Percentiles rank a stretch among this genome's conserved stretches.
phyloP scores from a whole-genome alignment of 345 rosid species.

The Bruguiera gymnorhiza region DNA sequence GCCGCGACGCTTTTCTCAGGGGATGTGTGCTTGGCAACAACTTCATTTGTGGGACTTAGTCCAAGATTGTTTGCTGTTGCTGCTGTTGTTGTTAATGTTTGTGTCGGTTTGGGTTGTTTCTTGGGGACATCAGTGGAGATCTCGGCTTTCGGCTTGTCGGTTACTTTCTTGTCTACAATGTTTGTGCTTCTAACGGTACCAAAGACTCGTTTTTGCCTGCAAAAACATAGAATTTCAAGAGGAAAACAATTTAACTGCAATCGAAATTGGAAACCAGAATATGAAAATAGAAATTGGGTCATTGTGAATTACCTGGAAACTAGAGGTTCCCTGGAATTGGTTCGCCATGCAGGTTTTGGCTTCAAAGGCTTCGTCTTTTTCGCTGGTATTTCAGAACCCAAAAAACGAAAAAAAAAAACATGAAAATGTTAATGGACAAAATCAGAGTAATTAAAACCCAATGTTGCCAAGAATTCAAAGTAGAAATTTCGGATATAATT shows the following conservation, averaged over 20 bases:
- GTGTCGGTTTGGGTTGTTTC: not conserved
- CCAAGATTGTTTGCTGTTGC: not conserved
- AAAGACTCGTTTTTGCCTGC: constrained; percentile 23
- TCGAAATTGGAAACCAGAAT: not conserved
- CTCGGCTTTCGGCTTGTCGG: not conserved
- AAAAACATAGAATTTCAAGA: constrained; percentile 3
- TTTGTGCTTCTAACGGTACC: constrained; percentile 13
- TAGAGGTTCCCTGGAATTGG: constrained; percentile 8
- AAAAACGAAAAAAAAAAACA: not conserved
- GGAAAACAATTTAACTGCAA: not conserved
- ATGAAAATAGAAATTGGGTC: not conserved
- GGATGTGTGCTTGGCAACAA: constrained; percentile 14
- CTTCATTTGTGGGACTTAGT: not conserved
- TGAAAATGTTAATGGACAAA: not conserved
- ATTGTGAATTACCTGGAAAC: constrained; percentile 3
- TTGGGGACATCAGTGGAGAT: not conserved
- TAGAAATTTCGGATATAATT: no score
- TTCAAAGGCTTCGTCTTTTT: not conserved
- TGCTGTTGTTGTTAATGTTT: not conserved
- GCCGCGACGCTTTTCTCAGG: not conserved
- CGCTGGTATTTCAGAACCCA: not conserved
- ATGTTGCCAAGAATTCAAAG: not conserved
- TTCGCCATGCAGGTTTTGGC: not conserved
- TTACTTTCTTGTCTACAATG: not conserved
- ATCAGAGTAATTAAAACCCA: not conserved